Conservation (phyloP, 2,329 filamentous ascomycete genomes). For the Cephalotrichum gorgonifer region DNA sequence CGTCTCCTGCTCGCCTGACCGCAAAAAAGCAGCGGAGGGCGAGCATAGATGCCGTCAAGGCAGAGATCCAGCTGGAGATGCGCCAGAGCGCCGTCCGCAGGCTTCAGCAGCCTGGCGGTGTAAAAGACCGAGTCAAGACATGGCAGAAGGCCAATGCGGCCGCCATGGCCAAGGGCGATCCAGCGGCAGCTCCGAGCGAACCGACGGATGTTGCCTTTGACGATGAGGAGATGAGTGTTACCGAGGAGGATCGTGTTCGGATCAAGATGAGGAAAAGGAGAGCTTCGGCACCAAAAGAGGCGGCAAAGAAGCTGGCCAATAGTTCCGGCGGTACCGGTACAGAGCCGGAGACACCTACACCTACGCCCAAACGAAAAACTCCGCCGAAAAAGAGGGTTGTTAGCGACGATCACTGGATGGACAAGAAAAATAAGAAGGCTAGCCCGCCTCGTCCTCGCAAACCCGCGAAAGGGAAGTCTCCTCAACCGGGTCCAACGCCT, state of each 20-base stretch:
- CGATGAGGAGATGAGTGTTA: slow-evolving; percentile 49
- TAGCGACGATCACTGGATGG: slow-evolving; percentile 85
- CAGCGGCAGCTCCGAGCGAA: slow-evolving; percentile 42
- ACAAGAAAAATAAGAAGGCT: slow-evolving; percentile 35
- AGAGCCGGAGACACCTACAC: slow-evolving; percentile 1
- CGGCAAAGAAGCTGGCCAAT: slow-evolving; percentile 1
- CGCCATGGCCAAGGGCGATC: slow-evolving; percentile 43
- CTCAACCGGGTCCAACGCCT: slow-evolving; percentile 13
- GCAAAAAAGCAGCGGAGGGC: slow-evolving; percentile 43
- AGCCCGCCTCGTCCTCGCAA: slow-evolving; percentile 20
- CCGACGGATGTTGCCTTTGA: slow-evolving; percentile 52
- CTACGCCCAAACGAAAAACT: slow-evolving; percentile 25
- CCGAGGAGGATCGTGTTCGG: slow-evolving; percentile 48
- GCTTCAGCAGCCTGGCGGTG: slow-evolving; percentile 54
- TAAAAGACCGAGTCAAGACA: slow-evolving; percentile 67
- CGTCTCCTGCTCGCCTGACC: slow-evolving; percentile 42
- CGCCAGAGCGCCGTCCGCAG: slow-evolving; percentile 39
- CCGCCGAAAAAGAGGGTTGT: slow-evolving; percentile 86
- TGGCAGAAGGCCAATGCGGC: slow-evolving; percentile 75
- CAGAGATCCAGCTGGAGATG: slow-evolving; percentile 25
- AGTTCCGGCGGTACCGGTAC: slow-evolving; percentile 3
- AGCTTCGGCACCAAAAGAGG: slow-evolving; percentile 11
- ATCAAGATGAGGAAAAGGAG: slow-evolving; percentile 35
- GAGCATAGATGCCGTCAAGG: slow-evolving; percentile 49
- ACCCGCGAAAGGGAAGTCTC: slow-evolving; percentile 13